Percentiles rank a stretch among this genome's conserved stretches.
Conservation (phyloP, 768 basidiomycete species). For the Suillus paluster region DNA sequence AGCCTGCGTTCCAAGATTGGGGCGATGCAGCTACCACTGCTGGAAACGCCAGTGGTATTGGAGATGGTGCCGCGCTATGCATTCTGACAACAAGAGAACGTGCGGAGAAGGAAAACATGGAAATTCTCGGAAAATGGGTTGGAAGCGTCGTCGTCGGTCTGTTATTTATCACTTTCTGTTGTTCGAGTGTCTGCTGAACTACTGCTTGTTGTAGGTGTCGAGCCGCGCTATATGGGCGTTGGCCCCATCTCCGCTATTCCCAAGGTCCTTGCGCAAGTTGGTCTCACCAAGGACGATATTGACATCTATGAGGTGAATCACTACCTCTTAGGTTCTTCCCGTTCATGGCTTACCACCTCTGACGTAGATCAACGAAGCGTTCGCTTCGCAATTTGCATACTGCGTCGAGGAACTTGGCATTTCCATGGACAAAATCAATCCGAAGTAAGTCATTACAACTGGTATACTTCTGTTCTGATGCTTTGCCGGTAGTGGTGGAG, state of each 20-base stretch:
- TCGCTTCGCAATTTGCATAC: slow-evolving; percentile 93
- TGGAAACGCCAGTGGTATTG: slow-evolving; percentile 87
- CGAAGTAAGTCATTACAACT: slow-evolving; percentile 57
- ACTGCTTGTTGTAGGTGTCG: slow-evolving; percentile 56
- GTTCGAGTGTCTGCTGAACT: slow-evolving; percentile 10
- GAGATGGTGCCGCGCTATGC: slow-evolving; percentile 90
- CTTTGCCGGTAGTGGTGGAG: slow-evolving; percentile 63
- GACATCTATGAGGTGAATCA: slow-evolving; percentile 73
- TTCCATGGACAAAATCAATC: slow-evolving; percentile 82
- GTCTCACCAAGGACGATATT: slow-evolving; percentile 71
- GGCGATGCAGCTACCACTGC: slow-evolving; percentile 73
- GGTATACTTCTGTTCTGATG: slow-evolving; percentile 5
- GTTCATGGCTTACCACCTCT: slow-evolving; percentile 7
- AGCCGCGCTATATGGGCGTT: slow-evolving; percentile 81
- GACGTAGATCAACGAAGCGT: slow-evolving; percentile 83
- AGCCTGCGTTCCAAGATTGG: slow-evolving; percentile 88
- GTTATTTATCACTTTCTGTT: slow-evolving; percentile 21
- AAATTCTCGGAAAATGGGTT: slow-evolving; percentile 84
- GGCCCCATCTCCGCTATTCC: slow-evolving; percentile 75
- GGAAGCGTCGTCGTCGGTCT: slow-evolving; percentile 76
- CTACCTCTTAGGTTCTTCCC: background rate
- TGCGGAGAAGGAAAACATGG: slow-evolving; percentile 77
- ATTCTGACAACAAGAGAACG: slow-evolving; percentile 80
- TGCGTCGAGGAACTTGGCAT: slow-evolving; percentile 82
- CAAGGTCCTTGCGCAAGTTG: slow-evolving; percentile 62